Evolutionary conservation across 257 asterid species (phyloP).

Genomic region (Lycium barbarum): DNA sequence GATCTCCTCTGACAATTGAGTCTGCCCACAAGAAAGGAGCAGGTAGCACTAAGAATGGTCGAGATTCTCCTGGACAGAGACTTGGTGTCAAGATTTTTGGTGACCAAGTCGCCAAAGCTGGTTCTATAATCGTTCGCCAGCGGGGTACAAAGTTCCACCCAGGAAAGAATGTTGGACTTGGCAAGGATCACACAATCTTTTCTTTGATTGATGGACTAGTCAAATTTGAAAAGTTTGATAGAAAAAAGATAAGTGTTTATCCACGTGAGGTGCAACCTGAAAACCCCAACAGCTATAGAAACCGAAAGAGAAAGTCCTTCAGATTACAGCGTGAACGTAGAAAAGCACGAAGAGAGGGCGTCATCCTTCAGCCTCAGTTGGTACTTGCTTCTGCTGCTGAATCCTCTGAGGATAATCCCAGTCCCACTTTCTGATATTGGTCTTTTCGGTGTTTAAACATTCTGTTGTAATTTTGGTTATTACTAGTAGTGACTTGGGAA

Average conservation of each 20-base stretch:
- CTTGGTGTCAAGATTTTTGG: constrained; percentile 95
- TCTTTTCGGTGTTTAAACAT: not conserved
- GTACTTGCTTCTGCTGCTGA: constrained; percentile 62
- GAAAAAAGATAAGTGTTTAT: constrained; percentile 88
- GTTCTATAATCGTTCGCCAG: constrained; percentile 90
- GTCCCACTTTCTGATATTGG: not conserved
- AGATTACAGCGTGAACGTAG: constrained; percentile 79
- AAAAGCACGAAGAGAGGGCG: constrained; percentile 72
- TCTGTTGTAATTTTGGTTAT: constrained; percentile 13
- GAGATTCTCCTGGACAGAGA: constrained; percentile 93
- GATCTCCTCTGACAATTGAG: constrained; percentile 67
- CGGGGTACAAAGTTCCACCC: constrained; percentile 99
- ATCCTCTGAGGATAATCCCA: constrained; percentile 44
- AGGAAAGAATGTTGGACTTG: constrained; percentile 92
- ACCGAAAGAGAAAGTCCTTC: constrained; percentile 74
- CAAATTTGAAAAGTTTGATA: constrained; percentile 83
- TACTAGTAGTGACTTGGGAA: not conserved
- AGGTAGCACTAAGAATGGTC: constrained; percentile 97
- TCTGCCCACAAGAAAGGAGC: constrained; percentile 98
- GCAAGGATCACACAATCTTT: constrained; percentile 83
- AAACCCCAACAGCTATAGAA: constrained; percentile 83
- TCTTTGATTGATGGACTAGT: constrained; percentile 54
- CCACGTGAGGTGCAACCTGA: constrained; percentile 71
- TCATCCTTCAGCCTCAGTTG: constrained; percentile 50
- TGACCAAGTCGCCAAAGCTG: constrained; percentile 88